phyloP scores from a whole-genome alignment of 1,139 yeast genomes.

The Maudiozyma humilis region DNA sequence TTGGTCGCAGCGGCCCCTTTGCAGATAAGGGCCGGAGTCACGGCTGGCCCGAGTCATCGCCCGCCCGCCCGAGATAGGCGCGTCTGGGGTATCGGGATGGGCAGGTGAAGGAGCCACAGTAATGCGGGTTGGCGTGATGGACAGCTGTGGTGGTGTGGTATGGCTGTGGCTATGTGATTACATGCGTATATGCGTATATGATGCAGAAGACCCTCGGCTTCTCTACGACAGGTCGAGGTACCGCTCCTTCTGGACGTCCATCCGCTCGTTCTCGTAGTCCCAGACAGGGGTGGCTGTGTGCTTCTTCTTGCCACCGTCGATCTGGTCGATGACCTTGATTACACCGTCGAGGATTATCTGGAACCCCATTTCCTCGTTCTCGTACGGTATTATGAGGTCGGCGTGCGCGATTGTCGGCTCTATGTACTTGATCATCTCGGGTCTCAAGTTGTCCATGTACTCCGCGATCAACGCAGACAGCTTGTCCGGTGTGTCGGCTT shows the following conservation, averaged over 20 bases:
- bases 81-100: background rate
- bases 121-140: too few relatives aligned
- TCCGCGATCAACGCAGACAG: constrained; percentile 47
- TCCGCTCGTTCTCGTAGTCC: constrained; percentile 37
- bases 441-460: constrained; percentile 60
- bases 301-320: constrained; percentile 12
- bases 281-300: constrained; percentile 11
- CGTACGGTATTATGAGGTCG: constrained; percentile 73
- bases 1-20: background rate
- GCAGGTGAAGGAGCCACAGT: too few relatives aligned
- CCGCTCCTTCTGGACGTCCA: constrained; percentile 43
- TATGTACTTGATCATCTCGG: constrained; percentile 69
- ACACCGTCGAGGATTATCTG: constrained; percentile 71
- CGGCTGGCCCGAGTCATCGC: background rate
- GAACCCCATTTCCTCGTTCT: constrained; percentile 42
- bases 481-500: constrained; percentile 17
- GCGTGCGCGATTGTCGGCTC: constrained; percentile 72
- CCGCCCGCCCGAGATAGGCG: background rate
- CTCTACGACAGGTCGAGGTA: constrained; percentile 38
- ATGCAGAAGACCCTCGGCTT: background rate
- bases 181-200: background rate
- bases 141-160: too few relatives aligned
- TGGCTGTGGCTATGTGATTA: too few relatives aligned
- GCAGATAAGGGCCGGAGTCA: constrained; percentile 4
- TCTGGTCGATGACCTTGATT: constrained; percentile 34